These are phyloP conservation scores for Irpex sp. DNA, from an alignment of 1,284 basidiomycete species.

Conservation along the genomic window DNA sequence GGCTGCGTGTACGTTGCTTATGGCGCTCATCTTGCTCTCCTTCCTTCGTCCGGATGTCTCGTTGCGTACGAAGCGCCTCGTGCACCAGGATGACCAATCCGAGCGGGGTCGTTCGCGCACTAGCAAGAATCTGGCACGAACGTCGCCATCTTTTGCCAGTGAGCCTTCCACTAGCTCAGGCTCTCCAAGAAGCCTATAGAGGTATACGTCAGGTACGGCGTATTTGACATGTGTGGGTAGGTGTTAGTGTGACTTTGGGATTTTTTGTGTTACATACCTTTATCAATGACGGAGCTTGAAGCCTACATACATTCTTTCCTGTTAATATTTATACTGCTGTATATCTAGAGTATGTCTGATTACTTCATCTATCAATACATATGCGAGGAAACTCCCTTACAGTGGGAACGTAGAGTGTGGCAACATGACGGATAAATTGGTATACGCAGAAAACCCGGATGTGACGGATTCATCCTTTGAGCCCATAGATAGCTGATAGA, in stretches of 20 bases:
- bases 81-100: slow-evolving; percentile 18
- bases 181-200: background rate
- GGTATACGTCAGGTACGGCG: background rate
- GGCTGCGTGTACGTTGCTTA: slow-evolving; percentile 47
- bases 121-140: slow-evolving; percentile 31
- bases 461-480: background rate
- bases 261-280: background rate
- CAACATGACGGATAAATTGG: background rate
- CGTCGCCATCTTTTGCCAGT: background rate
- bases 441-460: background rate
- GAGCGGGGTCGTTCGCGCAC: slow-evolving; percentile 33
- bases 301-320: background rate
- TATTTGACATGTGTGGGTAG: background rate
- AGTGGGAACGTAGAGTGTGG: background rate
- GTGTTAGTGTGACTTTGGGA: background rate
- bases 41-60: slow-evolving; percentile 45
- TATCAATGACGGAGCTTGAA: background rate
- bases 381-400: background rate
- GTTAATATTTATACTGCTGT: background rate
- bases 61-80: slow-evolving; percentile 14
- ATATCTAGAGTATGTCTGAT: background rate
- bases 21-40: slow-evolving; percentile 44
- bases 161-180: background rate
- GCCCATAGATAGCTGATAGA: background rate
- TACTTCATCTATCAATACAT: slow-evolving; percentile 2